These are phyloP conservation scores for Zancudomyces culisetae DNA, from an alignment of 371 early-diverging fungal genomes.

Conservation along the genomic window DNA sequence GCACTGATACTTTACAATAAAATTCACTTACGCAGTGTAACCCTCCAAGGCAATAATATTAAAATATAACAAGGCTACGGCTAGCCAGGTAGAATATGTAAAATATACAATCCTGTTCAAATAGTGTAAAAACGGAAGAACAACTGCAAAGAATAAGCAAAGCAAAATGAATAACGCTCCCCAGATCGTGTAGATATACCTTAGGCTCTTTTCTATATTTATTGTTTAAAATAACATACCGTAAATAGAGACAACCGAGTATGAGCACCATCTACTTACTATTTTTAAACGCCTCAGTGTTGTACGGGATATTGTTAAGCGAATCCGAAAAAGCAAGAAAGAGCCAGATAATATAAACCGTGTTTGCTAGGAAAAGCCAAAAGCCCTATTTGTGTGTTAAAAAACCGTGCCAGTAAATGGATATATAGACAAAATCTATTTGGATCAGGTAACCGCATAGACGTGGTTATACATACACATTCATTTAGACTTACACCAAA, in stretches of 20 bases:
- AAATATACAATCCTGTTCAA: background rate
- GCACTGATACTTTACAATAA: no score
- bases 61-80: background rate
- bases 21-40: background rate
- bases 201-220: background rate
- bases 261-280: background rate
- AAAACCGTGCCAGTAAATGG: no score
- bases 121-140: background rate
- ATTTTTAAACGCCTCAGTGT: conserved; percentile 2
- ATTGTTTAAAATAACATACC: background rate
- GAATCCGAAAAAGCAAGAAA: background rate
- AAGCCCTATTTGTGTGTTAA: no score
- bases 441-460: no score
- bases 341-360: background rate
- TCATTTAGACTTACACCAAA: no score
- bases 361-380: background rate
- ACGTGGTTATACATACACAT: no score
- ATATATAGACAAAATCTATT: no score
- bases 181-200: background rate
- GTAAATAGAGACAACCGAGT: background rate
- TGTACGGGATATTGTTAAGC: background rate
- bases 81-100: background rate
- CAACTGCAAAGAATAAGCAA: background rate
- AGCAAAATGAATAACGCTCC: background rate
- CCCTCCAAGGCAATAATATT: background rate